phyloP scores from a whole-genome alignment of 1,284 basidiomycete genomes.

The Golubevia pallescens region DNA sequence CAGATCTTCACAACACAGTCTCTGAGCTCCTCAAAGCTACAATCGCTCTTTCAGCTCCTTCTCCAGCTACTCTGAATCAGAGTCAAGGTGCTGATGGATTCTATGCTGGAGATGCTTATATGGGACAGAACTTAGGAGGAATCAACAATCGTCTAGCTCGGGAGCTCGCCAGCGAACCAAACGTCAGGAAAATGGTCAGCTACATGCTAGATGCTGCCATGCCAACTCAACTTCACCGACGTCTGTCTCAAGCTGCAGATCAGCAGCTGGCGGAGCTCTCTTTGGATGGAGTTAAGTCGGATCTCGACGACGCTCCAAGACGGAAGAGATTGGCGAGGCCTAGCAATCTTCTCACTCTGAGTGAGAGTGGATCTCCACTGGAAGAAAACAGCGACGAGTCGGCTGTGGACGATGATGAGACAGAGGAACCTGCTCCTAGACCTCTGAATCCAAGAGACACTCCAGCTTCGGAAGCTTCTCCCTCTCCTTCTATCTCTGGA shows the following conservation, averaged over 20 bases:
- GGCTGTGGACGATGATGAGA: conserved; percentile 52
- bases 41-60: conserved; percentile 60
- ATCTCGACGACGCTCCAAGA: not conserved
- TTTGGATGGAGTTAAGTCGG: conserved; percentile 4
- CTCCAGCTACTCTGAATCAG: conserved; percentile 54
- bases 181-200: conserved; percentile 53
- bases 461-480: conserved; percentile 21
- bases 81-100: conserved; percentile 21
- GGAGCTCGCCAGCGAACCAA: conserved; percentile 55
- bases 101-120: conserved; percentile 28
- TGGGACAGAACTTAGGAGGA: conserved; percentile 4
- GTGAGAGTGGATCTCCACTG: conserved; percentile 10
- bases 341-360: conserved; percentile 12
- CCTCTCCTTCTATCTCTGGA: conserved; percentile 23
- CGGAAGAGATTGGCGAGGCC: conserved; percentile 8
- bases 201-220: conserved; percentile 52
- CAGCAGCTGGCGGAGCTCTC: conserved; percentile 32
- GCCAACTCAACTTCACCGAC: not conserved
- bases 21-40: conserved; percentile 62
- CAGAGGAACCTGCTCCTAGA: conserved; percentile 21
- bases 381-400: conserved; percentile 26
- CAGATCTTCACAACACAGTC: conserved; percentile 59
- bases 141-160: conserved; percentile 59
- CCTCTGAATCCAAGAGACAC: conserved; percentile 17
- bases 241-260: conserved; percentile 28